A percentile compares a stretch with the other conserved stretches of the same genome.
Evolutionary conservation across 2,329 filamentous ascomycete genomes (phyloP).

Genomic region (Fusarium torreyae): DNA sequence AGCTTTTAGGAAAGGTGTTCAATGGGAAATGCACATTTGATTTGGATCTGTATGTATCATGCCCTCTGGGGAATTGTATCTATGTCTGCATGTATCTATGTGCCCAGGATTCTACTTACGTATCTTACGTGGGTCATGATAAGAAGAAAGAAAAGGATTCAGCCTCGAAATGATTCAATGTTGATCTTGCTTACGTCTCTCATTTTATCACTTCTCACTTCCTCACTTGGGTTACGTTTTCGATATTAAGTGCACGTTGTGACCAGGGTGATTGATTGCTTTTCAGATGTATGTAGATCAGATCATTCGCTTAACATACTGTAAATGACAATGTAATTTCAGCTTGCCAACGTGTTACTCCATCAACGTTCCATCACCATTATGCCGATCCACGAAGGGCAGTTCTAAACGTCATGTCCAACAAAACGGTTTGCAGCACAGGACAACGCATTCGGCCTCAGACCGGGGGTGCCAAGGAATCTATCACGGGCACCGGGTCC

Average conservation of each 20-base stretch:
- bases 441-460: slow-evolving; percentile 14
- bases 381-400: slow-evolving; percentile 11
- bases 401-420: slow-evolving; percentile 15
- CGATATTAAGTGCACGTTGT: not conserved
- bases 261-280: not conserved
- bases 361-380: not conserved
- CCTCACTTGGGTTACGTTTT: not conserved
- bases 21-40: slow-evolving; percentile 22
- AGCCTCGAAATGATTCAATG: not conserved
- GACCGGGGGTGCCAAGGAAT: slow-evolving; percentile 6
- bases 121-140: not conserved
- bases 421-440: slow-evolving; percentile 2
- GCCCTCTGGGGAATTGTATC: slow-evolving; percentile 28
- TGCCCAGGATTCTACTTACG: slow-evolving; percentile 15
- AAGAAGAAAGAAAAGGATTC: slow-evolving; percentile 5
- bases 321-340: not conserved
- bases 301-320: slow-evolving; percentile 8
- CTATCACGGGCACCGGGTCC: not conserved
- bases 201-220: not conserved
- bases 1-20: slow-evolving; percentile 12
- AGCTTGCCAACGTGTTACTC: slow-evolving; percentile 1
- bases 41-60: slow-evolving; percentile 16
- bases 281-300: slow-evolving; percentile 10
- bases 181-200: not conserved
- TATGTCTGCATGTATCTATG: slow-evolving; percentile 28